Conservation (phyloP, 2,329 filamentous ascomycete species). For the Aspergillus proliferans region DNA sequence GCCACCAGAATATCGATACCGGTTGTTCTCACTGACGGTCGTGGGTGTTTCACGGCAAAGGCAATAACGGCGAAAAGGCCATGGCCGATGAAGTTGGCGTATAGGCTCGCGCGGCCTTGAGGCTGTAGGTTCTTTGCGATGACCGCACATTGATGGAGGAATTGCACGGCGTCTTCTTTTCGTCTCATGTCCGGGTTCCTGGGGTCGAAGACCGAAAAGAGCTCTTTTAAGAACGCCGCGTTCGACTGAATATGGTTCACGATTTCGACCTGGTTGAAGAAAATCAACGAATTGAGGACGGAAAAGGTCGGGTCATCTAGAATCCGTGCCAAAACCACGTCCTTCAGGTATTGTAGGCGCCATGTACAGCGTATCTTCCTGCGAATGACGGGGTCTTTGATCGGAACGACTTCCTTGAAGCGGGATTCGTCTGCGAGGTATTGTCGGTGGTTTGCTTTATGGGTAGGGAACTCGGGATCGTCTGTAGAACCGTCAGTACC, state of each 20-base stretch:
- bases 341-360: constrained; percentile 91
- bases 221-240: constrained; percentile 67
- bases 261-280: constrained; percentile 98
- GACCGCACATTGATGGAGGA: constrained; percentile 91
- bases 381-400: constrained; percentile 72
- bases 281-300: constrained; percentile 94
- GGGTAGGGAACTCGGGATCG: constrained; percentile 93
- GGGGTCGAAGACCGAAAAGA: constrained; percentile 77
- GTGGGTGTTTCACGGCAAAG: constrained; percentile 78
- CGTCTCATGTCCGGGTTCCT: constrained; percentile 59
- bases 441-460: constrained; percentile 94
- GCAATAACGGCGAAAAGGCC: constrained; percentile 86
- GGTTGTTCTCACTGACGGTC: constrained; percentile 79
- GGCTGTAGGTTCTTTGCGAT: constrained; percentile 93
- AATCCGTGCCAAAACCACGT: constrained; percentile 94
- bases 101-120: constrained; percentile 70
- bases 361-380: constrained; percentile 96
- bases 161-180: constrained; percentile 90
- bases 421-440: constrained; percentile 83
- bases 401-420: constrained; percentile 93
- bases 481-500: constrained; percentile 45
- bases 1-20: constrained; percentile 90
- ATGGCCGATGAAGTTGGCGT: constrained; percentile 81
- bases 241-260: constrained; percentile 90
- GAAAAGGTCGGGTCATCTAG: constrained; percentile 97